phyloP scores from a whole-genome alignment of 2,329 filamentous ascomycete species.

The Epichloe uncinata region DNA sequence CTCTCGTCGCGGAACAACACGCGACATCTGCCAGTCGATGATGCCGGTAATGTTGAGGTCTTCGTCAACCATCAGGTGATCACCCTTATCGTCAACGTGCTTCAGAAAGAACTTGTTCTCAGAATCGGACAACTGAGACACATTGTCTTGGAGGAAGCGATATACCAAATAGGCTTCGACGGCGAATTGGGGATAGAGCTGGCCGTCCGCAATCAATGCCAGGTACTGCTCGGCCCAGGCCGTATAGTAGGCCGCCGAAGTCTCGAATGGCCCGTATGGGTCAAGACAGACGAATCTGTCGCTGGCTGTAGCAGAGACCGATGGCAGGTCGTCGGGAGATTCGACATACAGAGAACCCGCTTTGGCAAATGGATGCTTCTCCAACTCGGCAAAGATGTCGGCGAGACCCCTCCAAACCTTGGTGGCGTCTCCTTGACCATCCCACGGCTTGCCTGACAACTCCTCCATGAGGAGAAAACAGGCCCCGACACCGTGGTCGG shows the following conservation, averaged over 20 bases:
- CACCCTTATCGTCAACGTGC: conserved; percentile 32
- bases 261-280: conserved; percentile 10
- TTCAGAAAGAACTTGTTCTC: conserved; percentile 25
- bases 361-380: conserved; percentile 12
- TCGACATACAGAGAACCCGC: conserved; percentile 13
- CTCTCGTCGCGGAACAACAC: conserved; percentile 9
- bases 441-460: conserved; percentile 13
- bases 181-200: conserved; percentile 16
- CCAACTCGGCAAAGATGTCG: conserved; percentile 16
- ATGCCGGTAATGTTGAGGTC: conserved; percentile 27
- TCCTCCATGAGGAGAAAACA: conserved; percentile 17
- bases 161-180: conserved; percentile 23
- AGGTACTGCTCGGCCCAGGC: conserved; percentile 8
- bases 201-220: conserved; percentile 16
- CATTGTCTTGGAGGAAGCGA: conserved; percentile 21
- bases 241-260: conserved; percentile 10
- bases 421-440: neutral
- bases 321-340: conserved; percentile 7
- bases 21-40: conserved; percentile 12
- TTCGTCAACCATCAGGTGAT: conserved; percentile 30
- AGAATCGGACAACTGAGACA: neutral
- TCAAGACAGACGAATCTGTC: conserved; percentile 16
- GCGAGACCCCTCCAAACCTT: conserved; percentile 11
- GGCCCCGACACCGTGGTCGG: conserved; percentile 9
- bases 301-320: conserved; percentile 9